A percentile compares a stretch with the other conserved stretches of the same genome.
phyloP scores from a whole-genome alignment of 1,284 basidiomycete species.

The Cutaneotrichosporon cyanovorans region DNA sequence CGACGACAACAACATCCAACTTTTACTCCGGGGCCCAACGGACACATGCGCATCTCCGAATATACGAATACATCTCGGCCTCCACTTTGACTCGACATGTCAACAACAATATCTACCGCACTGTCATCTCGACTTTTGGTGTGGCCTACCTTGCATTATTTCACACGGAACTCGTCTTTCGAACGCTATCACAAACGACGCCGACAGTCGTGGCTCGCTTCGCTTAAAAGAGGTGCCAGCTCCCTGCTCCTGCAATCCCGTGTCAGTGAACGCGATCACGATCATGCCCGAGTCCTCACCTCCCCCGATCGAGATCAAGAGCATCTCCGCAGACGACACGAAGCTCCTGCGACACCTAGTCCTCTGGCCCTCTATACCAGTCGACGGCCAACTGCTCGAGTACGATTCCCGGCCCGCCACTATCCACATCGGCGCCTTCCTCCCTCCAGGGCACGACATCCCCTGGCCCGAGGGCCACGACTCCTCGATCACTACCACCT shows the following conservation, averaged over 20 bases:
- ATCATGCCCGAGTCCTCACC: not conserved
- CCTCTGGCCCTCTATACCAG: constrained; percentile 24
- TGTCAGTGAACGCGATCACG: not conserved
- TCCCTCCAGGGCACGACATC: not conserved
- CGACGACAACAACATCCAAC: too few relatives aligned
- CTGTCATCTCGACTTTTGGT: not conserved
- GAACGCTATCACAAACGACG: too few relatives aligned
- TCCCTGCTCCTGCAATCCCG: not conserved
- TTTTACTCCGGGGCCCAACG: too few relatives aligned
- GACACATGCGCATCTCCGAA: too few relatives aligned
- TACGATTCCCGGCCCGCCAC: constrained; percentile 18
- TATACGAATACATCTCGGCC: too few relatives aligned
- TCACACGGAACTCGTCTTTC: too few relatives aligned
- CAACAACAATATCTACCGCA: not conserved
- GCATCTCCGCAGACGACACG: constrained; percentile 12
- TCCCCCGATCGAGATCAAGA: constrained; percentile 1
- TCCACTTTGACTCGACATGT: too few relatives aligned
- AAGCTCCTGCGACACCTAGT: constrained; percentile 18
- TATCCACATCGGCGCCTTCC: constrained; percentile 23
- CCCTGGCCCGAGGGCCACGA: too few relatives aligned
- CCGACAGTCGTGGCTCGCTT: too few relatives aligned
- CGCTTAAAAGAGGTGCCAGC: too few relatives aligned
- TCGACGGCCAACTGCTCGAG: constrained; percentile 12
- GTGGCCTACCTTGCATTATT: too few relatives aligned
- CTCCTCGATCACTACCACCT: not conserved